Conservation (phyloP, 176 grass and related monocot species). For the Urochloa ruziziensis region DNA sequence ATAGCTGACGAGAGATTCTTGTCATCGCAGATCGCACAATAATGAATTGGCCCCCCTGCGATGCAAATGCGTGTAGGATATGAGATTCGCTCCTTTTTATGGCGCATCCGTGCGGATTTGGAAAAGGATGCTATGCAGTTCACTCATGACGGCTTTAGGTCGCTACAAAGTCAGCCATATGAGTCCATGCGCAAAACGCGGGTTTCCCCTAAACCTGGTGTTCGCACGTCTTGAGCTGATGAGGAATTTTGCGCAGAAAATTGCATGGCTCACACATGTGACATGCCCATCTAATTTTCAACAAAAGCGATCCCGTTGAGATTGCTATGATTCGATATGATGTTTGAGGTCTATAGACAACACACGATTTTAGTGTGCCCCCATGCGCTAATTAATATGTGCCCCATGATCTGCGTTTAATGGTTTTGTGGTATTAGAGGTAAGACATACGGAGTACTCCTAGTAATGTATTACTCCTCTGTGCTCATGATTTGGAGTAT, state of each 20-base stretch:
- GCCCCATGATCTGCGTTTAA: too few relatives aligned
- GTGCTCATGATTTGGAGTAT: too few relatives aligned
- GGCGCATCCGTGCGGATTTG: conserved; percentile 26
- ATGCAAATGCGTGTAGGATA: conserved; percentile 16
- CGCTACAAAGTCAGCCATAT: conserved; percentile 2
- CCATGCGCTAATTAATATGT: too few relatives aligned
- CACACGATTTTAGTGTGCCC: too few relatives aligned
- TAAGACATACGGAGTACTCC: too few relatives aligned
- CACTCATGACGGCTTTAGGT: not conserved
- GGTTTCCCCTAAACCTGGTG: not conserved
- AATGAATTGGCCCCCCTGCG: not conserved
- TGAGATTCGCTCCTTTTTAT: conserved; percentile 22
- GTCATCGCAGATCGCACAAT: too few relatives aligned
- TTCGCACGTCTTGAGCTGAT: not conserved
- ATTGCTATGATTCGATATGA: not conserved
- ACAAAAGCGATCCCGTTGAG: too few relatives aligned
- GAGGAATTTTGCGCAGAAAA: not conserved
- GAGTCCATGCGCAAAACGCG: not conserved
- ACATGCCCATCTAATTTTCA: too few relatives aligned
- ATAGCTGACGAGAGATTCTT: not conserved
- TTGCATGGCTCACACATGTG: not conserved
- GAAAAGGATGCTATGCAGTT: not conserved
- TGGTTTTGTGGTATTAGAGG: too few relatives aligned
- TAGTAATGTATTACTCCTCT: too few relatives aligned
- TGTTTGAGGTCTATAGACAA: too few relatives aligned